Conservation (phyloP, 2,329 filamentous ascomycete genomes). For the Dactylellina sp. region DNA sequence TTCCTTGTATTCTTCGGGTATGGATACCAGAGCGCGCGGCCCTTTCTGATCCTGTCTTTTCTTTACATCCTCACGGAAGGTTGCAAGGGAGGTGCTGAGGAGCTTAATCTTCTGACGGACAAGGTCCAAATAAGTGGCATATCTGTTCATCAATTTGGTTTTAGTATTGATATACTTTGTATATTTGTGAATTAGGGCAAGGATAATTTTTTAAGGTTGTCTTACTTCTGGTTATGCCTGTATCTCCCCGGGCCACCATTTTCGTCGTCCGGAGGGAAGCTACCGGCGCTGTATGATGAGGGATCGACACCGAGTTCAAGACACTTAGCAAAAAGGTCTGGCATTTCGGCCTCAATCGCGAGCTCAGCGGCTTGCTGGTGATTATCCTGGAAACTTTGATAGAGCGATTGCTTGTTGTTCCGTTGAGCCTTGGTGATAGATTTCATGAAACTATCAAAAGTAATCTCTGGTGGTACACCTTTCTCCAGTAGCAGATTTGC, state of each 20-base stretch:
- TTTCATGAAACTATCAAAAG: conserved; percentile 75
- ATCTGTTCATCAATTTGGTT: conserved; percentile 43
- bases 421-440: conserved; percentile 66
- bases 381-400: conserved; percentile 66
- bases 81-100: conserved; percentile 16
- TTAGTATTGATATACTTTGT: too few relatives aligned
- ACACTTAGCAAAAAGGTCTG: conserved; percentile 70
- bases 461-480: conserved; percentile 72
- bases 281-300: conserved; percentile 69
- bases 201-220: too few relatives aligned
- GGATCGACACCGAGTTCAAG: conserved; percentile 75
- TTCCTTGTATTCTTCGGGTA: conserved; percentile 27
- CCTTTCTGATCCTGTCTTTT: conserved; percentile 63
- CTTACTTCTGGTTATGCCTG: conserved; percentile 35
- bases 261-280: conserved; percentile 62
- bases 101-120: conserved; percentile 21
- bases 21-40: conserved; percentile 28
- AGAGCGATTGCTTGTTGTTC: conserved; percentile 64
- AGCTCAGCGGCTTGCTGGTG: conserved; percentile 75
- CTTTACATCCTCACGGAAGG: conserved; percentile 61
- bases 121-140: conserved; percentile 57
- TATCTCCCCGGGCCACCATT: conserved; percentile 11
- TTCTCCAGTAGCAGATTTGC: conserved; percentile 73
- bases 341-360: conserved; percentile 69
- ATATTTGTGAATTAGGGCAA: too few relatives aligned